Conservation (phyloP, 2,329 filamentous ascomycete species). For the Fusarium tuaranense region DNA sequence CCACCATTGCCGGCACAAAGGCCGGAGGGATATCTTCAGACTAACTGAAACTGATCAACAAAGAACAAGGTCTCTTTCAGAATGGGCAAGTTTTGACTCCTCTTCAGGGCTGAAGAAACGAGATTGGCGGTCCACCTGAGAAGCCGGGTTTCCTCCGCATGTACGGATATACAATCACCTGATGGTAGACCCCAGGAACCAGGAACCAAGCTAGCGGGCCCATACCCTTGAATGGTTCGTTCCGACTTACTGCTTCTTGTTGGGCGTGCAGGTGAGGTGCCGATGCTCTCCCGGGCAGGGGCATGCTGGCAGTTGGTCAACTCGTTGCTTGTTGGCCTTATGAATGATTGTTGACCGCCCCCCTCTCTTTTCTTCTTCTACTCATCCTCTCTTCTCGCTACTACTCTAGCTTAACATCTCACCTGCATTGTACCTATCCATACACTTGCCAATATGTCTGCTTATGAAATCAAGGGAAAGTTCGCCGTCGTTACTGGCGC, state of each 20-base stretch:
- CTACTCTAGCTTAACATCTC: not conserved
- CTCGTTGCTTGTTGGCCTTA: not conserved
- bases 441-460: constrained; percentile 8
- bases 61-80: not conserved
- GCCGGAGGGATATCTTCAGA: not conserved
- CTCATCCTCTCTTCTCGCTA: not conserved
- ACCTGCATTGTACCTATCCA: not conserved
- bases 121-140: not conserved
- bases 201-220: not conserved
- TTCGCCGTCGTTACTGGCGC: constrained; percentile 25
- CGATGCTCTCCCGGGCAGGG: not conserved
- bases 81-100: not conserved
- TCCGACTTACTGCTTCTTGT: not conserved
- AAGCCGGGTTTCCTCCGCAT: not conserved
- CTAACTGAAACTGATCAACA: not conserved
- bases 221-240: not conserved
- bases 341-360: not conserved
- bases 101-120: not conserved
- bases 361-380: not conserved
- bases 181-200: not conserved
- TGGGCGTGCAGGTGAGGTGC: not conserved
- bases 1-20: not conserved
- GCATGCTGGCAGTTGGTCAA: not conserved
- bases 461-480: constrained; percentile 16
- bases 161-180: not conserved